A percentile compares a stretch with the other conserved stretches of the same genome.
Evolutionary conservation across 805 yeast species (phyloP).

Genomic region (Crinitomyces ghanaensis): DNA sequence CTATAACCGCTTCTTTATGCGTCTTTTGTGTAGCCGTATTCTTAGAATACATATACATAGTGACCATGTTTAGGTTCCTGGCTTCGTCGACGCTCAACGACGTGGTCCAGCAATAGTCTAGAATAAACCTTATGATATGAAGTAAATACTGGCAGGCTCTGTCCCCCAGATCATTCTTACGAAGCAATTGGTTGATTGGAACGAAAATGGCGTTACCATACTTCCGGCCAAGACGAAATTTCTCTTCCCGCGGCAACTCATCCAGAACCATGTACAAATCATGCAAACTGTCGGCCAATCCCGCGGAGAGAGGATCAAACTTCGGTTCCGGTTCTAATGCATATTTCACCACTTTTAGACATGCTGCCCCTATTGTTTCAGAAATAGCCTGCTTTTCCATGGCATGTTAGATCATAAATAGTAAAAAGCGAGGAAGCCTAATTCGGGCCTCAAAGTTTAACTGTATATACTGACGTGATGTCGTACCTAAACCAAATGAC

Average conservation of each 20-base stretch:
- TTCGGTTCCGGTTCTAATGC: too few relatives aligned
- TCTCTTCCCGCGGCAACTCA: background rate
- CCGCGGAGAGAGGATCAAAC: constrained; percentile 9
- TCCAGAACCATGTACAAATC: constrained; percentile 8
- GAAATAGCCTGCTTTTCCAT: too few relatives aligned
- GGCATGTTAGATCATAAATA: too few relatives aligned
- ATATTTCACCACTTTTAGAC: too few relatives aligned
- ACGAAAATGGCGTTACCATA: constrained; percentile 53
- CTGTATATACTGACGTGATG: too few relatives aligned
- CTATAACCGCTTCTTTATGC: constrained; percentile 10
- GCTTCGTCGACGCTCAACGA: constrained; percentile 15
- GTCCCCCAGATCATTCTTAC: constrained; percentile 35
- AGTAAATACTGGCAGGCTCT: constrained; percentile 36
- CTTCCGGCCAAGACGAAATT: constrained; percentile 9
- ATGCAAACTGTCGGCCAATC: constrained; percentile 13
- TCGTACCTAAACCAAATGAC: too few relatives aligned
- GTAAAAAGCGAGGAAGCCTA: too few relatives aligned
- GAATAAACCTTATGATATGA: constrained; percentile 33
- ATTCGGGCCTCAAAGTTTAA: too few relatives aligned
- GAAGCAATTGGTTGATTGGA: constrained; percentile 45
- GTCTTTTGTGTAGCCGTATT: constrained; percentile 8
- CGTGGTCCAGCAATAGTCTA: constrained; percentile 36
- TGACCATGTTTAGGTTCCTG: constrained; percentile 17
- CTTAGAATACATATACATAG: constrained; percentile 13
- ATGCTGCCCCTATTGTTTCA: too few relatives aligned